A percentile compares a stretch with the other conserved stretches of the same genome.
These are phyloP conservation scores for Golubevia pallescens DNA, from an alignment of 1,284 basidiomycete genomes.

Conservation along the genomic window DNA sequence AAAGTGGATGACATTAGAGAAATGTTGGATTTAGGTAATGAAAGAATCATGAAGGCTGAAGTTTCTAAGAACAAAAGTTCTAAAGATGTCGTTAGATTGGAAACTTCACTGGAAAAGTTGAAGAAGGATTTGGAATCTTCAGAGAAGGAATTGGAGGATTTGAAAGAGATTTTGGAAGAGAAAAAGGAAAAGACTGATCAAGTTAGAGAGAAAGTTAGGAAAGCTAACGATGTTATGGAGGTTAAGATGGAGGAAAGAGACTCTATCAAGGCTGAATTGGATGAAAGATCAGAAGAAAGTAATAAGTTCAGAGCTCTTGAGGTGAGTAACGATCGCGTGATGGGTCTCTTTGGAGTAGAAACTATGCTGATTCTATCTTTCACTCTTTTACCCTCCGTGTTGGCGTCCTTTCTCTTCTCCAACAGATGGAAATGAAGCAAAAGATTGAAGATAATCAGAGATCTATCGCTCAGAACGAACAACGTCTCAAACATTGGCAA, in stretches of 20 bases:
- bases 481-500: constrained; percentile 37
- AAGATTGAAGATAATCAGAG: constrained; percentile 52
- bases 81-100: constrained; percentile 43
- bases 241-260: constrained; percentile 41
- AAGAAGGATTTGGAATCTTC: constrained; percentile 31
- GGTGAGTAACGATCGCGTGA: constrained; percentile 4
- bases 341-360: not conserved
- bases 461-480: constrained; percentile 36
- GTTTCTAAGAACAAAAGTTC: constrained; percentile 53
- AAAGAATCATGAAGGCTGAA: constrained; percentile 57
- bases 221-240: constrained; percentile 46
- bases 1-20: constrained; percentile 62
- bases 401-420: not conserved
- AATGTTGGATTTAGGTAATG: constrained; percentile 51
- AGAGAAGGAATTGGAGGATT: constrained; percentile 40
- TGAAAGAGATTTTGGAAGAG: constrained; percentile 18
- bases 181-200: constrained; percentile 24
- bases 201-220: constrained; percentile 34
- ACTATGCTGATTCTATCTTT: not conserved
- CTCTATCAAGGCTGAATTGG: constrained; percentile 47
- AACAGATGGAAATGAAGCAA: constrained; percentile 55
- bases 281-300: constrained; percentile 43
- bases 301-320: constrained; percentile 57
- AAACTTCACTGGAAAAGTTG: constrained; percentile 26
- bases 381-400: not conserved